A percentile compares a stretch with the other conserved stretches of the same genome.
These are phyloP conservation scores for Clavispora vitiphila DNA, from an alignment of 805 yeast species.

Conservation along the genomic window DNA sequence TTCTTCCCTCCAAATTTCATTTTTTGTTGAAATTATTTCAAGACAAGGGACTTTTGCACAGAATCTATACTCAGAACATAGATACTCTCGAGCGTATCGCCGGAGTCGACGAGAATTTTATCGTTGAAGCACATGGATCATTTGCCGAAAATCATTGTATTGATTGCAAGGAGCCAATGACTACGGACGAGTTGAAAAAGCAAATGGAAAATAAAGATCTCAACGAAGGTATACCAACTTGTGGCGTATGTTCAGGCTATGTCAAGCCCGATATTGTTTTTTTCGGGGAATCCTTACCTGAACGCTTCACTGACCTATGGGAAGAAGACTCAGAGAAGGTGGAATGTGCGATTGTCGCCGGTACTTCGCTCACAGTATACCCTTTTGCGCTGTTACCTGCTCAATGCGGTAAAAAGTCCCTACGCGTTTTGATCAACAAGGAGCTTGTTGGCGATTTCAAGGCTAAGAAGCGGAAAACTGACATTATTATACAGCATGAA, in stretches of 20 bases:
- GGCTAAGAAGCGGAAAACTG: constrained; percentile 43
- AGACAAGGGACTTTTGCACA: constrained; percentile 52
- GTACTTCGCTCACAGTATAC: constrained; percentile 82
- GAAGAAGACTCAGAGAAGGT: constrained; percentile 49
- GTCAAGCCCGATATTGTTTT: constrained; percentile 94
- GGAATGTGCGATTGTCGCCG: constrained; percentile 81
- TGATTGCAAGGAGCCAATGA: constrained; percentile 57
- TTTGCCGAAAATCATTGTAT: constrained; percentile 84
- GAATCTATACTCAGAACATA: constrained; percentile 89
- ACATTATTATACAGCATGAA: constrained; percentile 53
- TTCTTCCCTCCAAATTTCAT: constrained; percentile 79
- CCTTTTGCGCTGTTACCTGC: constrained; percentile 86
- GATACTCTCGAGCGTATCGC: constrained; percentile 88
- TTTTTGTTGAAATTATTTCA: constrained; percentile 62
- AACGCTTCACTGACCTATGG: constrained; percentile 62
- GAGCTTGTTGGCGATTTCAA: constrained; percentile 75
- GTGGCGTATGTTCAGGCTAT: constrained; percentile 63
- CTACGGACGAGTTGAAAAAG: constrained; percentile 39
- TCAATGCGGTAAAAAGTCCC: constrained; percentile 45
- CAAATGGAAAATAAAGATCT: constrained; percentile 28
- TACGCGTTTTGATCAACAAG: constrained; percentile 66
- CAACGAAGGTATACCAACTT: constrained; percentile 44
- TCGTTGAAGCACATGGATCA: constrained; percentile 94
- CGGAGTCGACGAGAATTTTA: constrained; percentile 57
- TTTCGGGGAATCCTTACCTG: constrained; percentile 86